These are phyloP conservation scores for Aspergillus sp. DNA, from an alignment of 2,329 filamentous ascomycete species.

Conservation along the genomic window DNA sequence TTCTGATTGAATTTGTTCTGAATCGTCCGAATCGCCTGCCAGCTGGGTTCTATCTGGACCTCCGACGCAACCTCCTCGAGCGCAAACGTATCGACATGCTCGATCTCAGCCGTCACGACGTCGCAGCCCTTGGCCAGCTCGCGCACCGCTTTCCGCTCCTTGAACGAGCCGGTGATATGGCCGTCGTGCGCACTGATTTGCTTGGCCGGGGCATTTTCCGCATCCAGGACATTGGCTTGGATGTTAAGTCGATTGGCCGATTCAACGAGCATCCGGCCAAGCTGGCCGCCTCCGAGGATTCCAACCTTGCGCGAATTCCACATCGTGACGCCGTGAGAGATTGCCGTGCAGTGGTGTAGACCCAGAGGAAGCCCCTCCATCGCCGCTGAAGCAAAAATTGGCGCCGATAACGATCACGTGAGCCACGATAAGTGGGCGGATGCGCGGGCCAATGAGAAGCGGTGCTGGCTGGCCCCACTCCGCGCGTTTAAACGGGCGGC, in stretches of 20 bases:
- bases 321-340: constrained; percentile 16
- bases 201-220: constrained; percentile 68
- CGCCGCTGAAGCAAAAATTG: not conserved
- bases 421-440: constrained; percentile 12
- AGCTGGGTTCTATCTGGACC: constrained; percentile 67
- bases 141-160: constrained; percentile 68
- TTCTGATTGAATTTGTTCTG: constrained; percentile 94
- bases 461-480: not conserved
- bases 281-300: constrained; percentile 58
- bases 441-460: constrained; percentile 8
- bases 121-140: constrained; percentile 69
- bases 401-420: constrained; percentile 16
- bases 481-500: constrained; percentile 4
- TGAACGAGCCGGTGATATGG: constrained; percentile 82
- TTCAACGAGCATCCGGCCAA: constrained; percentile 91
- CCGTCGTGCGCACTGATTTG: constrained; percentile 67
- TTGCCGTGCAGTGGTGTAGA: not conserved
- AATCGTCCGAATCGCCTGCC: constrained; percentile 77
- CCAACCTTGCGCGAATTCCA: constrained; percentile 40
- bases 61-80: constrained; percentile 70
- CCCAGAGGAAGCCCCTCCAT: not conserved
- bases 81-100: constrained; percentile 86
- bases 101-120: constrained; percentile 86
- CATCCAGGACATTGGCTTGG: constrained; percentile 70
- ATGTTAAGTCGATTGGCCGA: constrained; percentile 73